Evolutionary conservation across 257 asterid genomes (phyloP).

Genomic region (Linderniella brevidens): DNA sequence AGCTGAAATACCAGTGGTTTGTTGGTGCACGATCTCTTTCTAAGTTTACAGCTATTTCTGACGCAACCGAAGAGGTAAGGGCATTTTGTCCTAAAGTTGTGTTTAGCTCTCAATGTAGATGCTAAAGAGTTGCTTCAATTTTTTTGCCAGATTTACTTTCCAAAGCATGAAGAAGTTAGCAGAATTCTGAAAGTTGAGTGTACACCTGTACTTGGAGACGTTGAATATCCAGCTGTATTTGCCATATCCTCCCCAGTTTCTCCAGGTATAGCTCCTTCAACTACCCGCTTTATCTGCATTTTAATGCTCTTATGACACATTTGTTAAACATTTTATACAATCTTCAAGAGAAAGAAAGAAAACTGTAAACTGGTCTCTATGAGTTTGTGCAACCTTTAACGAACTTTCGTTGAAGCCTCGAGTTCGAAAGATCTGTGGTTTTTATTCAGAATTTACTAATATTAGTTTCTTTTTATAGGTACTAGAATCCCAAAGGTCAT

Average conservation of each 20-base stretch:
- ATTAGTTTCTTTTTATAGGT: constrained; percentile 23
- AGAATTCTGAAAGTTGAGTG: constrained; percentile 84
- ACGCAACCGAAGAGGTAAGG: constrained; percentile 65
- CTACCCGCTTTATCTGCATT: not conserved
- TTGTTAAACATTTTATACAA: too few species aligned
- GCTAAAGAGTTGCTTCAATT: constrained; percentile 2
- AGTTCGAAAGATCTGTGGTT: too few species aligned
- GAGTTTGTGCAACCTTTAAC: too few species aligned
- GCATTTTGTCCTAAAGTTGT: not conserved
- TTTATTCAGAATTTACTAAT: too few species aligned
- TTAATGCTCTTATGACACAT: too few species aligned
- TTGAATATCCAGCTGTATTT: constrained; percentile 44
- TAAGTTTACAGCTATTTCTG: constrained; percentile 48
- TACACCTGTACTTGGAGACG: constrained; percentile 55
- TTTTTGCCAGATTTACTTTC: constrained; percentile 53
- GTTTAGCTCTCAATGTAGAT: not conserved
- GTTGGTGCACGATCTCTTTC: constrained; percentile 63
- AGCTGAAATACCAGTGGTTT: constrained; percentile 79
- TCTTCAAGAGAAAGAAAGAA: too few species aligned
- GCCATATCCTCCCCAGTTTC: constrained; percentile 84
- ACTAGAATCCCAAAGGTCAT: constrained; percentile 84
- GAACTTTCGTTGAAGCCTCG: too few species aligned
- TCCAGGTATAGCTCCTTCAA: constrained; percentile 38
- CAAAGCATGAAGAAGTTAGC: constrained; percentile 57
- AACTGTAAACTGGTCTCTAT: too few species aligned